Evolutionary conservation across 805 yeast species (phyloP), one percentile per base, ranked within the genome.

Genomic region (Metschnikowia dekortorum): DNA sequence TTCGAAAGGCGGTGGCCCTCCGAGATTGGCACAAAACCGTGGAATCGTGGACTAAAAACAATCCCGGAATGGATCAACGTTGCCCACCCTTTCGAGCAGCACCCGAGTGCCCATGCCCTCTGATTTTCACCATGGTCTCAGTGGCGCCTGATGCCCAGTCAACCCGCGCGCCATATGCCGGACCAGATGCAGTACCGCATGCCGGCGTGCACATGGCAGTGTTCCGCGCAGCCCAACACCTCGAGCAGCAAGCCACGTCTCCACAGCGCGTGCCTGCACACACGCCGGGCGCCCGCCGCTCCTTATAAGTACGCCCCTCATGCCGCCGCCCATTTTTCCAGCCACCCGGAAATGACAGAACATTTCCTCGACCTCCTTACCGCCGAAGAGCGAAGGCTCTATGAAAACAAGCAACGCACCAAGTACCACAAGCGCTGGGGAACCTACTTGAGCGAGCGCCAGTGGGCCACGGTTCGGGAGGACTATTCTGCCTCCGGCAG

Each of bases 381-480:
- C 18, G 70, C 69, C 9, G 78, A 73, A 56, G 77, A 72, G 55
- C 56, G 54, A 10, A 63, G 78, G 37, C 66, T 74, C 50, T 48
- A 59, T 44, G 66, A 69, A 43, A 64, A 67, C 54, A 62, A 62
- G 49, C 60, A 60, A 50, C 62, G 69, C 40, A 57, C 49, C 34
- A 59, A 82, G 66, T 85, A 86, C 66, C 88, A 94, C 89, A 80
- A 84, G 60, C 77, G 87, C 53, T 90, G 96, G 96, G 97, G 97
- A 7, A 90, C 96, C 3, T 90, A 89, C 62, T 76, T 89, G 44
- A 82, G 89, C 45, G 97, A 91, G 67, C 78, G 97, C 47, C 89
- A 87, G 56, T 65, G 67, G 67, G 82, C 87, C 32, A 81, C 89
- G 1, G 92, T 87, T 5, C 74, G 97, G 53, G 97, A 90, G 68